These are phyloP conservation scores for Hirschfeldia incana DNA, from an alignment of 345 rosid species.

Conservation along the genomic window DNA sequence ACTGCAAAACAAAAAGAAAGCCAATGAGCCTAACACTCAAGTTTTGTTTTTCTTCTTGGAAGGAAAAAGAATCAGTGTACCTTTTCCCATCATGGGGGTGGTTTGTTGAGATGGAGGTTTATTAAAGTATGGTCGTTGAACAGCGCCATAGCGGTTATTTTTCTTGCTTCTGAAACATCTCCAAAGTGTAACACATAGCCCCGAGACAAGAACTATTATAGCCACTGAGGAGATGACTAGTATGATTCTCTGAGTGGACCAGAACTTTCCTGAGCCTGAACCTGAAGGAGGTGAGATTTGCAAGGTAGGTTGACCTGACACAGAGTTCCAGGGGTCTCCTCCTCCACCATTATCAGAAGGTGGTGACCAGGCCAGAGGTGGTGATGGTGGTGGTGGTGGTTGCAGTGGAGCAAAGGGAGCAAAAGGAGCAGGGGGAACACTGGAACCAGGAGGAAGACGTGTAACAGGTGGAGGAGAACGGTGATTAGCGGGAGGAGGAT, in stretches of 20 bases:
- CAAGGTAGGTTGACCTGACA: conserved; percentile 42
- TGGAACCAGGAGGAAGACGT: conserved; percentile 33
- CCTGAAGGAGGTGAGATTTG: conserved; percentile 43
- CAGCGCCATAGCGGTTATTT: conserved; percentile 33
- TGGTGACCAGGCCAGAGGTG: conserved; percentile 47
- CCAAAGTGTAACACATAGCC: conserved; percentile 49
- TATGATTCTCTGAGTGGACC: conserved; percentile 44
- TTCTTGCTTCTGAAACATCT: conserved; percentile 49
- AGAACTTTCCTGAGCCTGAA: conserved; percentile 42
- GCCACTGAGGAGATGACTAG: conserved; percentile 50
- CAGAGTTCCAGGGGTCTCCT: conserved; percentile 34
- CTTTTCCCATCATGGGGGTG: conserved; percentile 44
- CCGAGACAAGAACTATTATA: conserved; percentile 43
- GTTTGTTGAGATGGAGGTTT: conserved; percentile 44
- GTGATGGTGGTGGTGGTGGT: conserved; percentile 46
- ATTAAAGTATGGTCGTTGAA: conserved; percentile 39
- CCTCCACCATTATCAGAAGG: conserved; percentile 38
- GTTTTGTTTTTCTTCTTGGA: background rate
- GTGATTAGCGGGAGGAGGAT: conserved; percentile 53
- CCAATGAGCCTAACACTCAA: conserved; percentile 19
- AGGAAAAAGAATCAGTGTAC: conserved; percentile 36
- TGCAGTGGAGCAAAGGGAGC: conserved; percentile 35
- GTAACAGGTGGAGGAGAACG: conserved; percentile 55
- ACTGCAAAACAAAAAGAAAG: conserved; percentile 42
- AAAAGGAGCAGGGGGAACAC: conserved; percentile 59